phyloP scores from a whole-genome alignment of 352 stramenopile species.

The Peronospora belbahrii region DNA sequence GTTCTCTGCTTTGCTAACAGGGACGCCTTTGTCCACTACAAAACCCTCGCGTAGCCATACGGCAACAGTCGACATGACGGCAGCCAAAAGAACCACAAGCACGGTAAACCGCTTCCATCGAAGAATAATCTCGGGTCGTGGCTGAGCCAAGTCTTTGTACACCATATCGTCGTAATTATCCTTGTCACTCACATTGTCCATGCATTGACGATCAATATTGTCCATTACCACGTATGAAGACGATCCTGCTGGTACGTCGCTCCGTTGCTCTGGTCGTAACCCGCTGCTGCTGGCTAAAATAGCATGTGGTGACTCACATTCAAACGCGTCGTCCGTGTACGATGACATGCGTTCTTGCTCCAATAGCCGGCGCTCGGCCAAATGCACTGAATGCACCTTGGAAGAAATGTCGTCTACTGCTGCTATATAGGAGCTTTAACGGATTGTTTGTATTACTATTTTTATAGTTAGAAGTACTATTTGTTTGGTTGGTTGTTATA shows the following conservation, averaged over 20 bases:
- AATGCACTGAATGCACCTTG: no score
- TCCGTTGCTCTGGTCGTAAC: conserved; percentile 1
- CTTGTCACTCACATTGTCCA: conserved; percentile 21
- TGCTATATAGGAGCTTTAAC: no score
- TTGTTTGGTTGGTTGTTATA: no score
- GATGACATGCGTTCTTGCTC: conserved; percentile 34
- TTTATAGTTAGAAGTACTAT: no score
- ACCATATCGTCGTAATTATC: conserved; percentile 18
- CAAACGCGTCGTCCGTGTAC: conserved; percentile 38
- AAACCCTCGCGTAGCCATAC: conserved; percentile 35
- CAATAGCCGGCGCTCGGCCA: conserved; percentile 10
- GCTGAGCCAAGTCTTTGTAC: conserved; percentile 31
- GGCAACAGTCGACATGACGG: conserved; percentile 34
- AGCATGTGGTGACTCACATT: conserved; percentile 35
- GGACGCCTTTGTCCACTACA: conserved; percentile 21
- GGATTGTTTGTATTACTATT: no score
- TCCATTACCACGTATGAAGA: conserved; percentile 19
- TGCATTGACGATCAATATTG: conserved; percentile 12
- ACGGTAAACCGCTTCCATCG: conserved; percentile 49
- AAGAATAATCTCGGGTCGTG: conserved; percentile 49
- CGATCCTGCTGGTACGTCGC: background rate
- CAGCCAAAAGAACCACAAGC: conserved; percentile 36
- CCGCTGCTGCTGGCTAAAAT: conserved; percentile 26
- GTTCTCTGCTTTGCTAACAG: conserved; percentile 18
- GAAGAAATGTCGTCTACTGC: no score